Conservation (phyloP, 805 yeast species). For the Candida mattraensis region DNA sequence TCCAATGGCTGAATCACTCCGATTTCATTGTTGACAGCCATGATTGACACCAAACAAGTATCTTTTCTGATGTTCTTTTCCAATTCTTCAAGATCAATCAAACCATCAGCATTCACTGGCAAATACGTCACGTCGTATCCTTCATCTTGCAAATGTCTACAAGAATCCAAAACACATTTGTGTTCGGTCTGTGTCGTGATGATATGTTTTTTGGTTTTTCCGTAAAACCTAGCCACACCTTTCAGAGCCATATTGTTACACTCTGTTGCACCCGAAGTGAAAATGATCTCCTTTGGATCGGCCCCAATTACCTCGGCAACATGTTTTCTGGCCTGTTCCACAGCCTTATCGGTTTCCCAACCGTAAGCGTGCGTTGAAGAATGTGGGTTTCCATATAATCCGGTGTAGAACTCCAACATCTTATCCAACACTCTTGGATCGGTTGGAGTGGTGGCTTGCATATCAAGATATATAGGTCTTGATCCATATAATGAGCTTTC, state of each 20-base stretch:
- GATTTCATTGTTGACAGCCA: conserved; percentile 98
- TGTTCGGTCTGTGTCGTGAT: conserved; percentile 97
- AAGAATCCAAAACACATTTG: conserved; percentile 97
- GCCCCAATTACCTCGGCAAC: conserved; percentile 86
- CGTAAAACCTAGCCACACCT: conserved; percentile 94
- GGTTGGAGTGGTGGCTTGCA: conserved; percentile 98
- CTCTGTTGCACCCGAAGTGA: conserved; percentile 98
- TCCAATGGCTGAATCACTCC: conserved; percentile 96
- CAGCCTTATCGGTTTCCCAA: conserved; percentile 96
- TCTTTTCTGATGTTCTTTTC: conserved; percentile 85
- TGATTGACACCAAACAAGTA: conserved; percentile 84
- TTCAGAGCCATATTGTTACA: conserved; percentile 92
- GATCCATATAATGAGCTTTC: conserved; percentile 54
- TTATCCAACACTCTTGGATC: conserved; percentile 94
- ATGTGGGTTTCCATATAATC: conserved; percentile 96
- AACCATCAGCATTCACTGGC: conserved; percentile 79
- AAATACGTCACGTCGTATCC: conserved; percentile 95
- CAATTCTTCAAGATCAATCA: conserved; percentile 73
- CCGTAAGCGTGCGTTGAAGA: conserved; percentile 96
- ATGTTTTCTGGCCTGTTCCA: conserved; percentile 81
- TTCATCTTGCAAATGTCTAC: conserved; percentile 92
- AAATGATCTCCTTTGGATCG: conserved; percentile 93
- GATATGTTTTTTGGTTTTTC: conserved; percentile 85
- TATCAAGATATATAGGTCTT: conserved; percentile 93
- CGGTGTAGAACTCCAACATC: conserved; percentile 84